Percentiles rank a stretch among this genome's conserved stretches.
phyloP scores from a whole-genome alignment of 768 basidiomycete genomes.

The Piloderma croceum region DNA sequence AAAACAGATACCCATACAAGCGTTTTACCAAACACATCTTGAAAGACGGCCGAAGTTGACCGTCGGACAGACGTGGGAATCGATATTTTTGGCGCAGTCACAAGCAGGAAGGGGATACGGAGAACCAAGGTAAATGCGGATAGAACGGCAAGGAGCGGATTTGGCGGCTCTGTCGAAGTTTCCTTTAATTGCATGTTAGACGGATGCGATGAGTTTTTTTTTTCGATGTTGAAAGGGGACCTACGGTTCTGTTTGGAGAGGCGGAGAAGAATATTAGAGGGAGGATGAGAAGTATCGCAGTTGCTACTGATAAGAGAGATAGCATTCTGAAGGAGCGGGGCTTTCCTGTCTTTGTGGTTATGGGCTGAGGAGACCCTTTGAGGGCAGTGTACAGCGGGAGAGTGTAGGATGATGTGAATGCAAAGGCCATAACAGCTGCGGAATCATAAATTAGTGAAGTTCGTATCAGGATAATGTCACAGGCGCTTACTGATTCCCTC shows the following conservation, averaged over 20 bases:
- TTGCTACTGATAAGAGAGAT: constrained; percentile 42
- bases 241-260: constrained; percentile 36
- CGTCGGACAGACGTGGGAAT: constrained; percentile 40
- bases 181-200: constrained; percentile 18
- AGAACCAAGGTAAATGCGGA: constrained; percentile 50
- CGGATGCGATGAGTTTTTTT: background rate
- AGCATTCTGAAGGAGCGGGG: constrained; percentile 55
- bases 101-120: constrained; percentile 53
- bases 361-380: constrained; percentile 35
- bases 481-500: too few species aligned
- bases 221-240: background rate
- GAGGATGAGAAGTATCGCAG: constrained; percentile 47
- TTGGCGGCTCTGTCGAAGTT: constrained; percentile 19
- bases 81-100: constrained; percentile 50
- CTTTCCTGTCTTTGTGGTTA: constrained; percentile 37
- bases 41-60: constrained; percentile 20
- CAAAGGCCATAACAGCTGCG: constrained; percentile 55
- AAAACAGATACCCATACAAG: constrained; percentile 38
- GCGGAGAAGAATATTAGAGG: constrained; percentile 55
- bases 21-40: constrained; percentile 42
- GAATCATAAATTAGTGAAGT: too few species aligned
- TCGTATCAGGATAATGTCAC: too few species aligned
- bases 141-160: constrained; percentile 36
- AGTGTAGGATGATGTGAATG: constrained; percentile 61
- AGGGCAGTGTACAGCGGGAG: constrained; percentile 61